These are phyloP conservation scores for Chlorella vulgaris DNA, from an alignment of 139 green algal species.

Conservation along the genomic window DNA sequence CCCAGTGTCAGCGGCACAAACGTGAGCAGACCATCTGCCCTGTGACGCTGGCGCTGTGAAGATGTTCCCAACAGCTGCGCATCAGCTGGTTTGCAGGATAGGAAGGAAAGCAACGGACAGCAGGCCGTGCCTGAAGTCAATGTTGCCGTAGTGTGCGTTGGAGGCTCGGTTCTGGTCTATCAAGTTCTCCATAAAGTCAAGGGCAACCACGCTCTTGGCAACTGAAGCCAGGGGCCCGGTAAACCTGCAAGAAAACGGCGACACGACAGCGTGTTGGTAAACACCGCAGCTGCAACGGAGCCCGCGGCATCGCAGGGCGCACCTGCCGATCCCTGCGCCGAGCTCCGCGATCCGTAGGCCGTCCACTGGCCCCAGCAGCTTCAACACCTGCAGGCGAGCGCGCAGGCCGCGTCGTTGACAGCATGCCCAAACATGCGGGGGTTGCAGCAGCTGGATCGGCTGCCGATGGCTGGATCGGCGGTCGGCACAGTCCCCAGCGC, in stretches of 20 bases:
- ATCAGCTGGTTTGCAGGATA: not conserved
- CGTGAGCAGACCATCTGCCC: too few species aligned
- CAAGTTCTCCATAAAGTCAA: conserved; percentile 89
- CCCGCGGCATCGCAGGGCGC: not conserved
- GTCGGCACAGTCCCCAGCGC: not conserved
- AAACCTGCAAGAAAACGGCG: conserved; percentile 57
- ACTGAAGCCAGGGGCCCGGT: conserved; percentile 71
- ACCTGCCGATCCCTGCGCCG: conserved; percentile 85
- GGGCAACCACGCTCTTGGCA: conserved; percentile 67
- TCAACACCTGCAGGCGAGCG: conserved; percentile 70
- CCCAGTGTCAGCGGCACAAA: too few species aligned
- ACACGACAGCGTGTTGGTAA: not conserved
- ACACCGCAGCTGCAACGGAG: too few species aligned
- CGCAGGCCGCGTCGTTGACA: not conserved
- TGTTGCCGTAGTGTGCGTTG: conserved; percentile 59
- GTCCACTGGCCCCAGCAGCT: conserved; percentile 69
- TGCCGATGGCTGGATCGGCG: not conserved
- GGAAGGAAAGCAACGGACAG: not conserved
- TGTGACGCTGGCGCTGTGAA: too few species aligned
- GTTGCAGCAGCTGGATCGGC: not conserved
- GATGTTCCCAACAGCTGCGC: too few species aligned
- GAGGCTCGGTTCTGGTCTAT: conserved; percentile 71
- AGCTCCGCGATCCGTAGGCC: conserved; percentile 82
- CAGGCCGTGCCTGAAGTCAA: conserved; percentile 53
- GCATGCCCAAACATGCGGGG: not conserved